These are phyloP conservation scores for Wallacemonas collosoma DNA, from an alignment of 208 protist genomes.

Conservation along the genomic window DNA sequence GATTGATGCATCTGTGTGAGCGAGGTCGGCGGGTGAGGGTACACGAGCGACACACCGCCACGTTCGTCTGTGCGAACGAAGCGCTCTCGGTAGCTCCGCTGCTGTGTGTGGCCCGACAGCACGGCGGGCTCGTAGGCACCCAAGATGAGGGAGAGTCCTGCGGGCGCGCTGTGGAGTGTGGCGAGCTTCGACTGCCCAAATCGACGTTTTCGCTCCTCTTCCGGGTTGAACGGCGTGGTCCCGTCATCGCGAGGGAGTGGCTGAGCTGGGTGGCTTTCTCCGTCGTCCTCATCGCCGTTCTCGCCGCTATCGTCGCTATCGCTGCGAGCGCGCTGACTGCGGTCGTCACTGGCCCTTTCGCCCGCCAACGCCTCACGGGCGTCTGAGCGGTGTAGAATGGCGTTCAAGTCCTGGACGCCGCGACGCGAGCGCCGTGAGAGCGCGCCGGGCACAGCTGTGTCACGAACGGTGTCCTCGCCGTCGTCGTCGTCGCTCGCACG, in stretches of 20 bases:
- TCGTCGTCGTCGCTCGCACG: neutral
- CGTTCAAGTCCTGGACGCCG: slow-evolving; percentile 13
- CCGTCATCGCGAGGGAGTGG: slow-evolving; percentile 1
- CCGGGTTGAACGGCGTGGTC: slow-evolving; percentile 11
- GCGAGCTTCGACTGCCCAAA: slow-evolving; percentile 11
- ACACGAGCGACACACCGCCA: slow-evolving; percentile 42
- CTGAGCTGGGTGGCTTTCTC: neutral
- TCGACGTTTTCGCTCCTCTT: neutral
- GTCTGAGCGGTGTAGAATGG: slow-evolving; percentile 14
- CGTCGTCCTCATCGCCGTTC: neutral
- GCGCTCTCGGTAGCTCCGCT: slow-evolving; percentile 21
- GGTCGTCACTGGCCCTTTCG: neutral
- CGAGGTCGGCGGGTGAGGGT: slow-evolving; percentile 34
- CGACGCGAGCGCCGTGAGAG: neutral
- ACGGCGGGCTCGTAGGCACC: slow-evolving; percentile 3
- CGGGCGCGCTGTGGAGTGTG: neutral
- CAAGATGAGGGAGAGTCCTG: neutral
- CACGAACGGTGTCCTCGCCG: neutral
- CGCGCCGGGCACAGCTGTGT: neutral
- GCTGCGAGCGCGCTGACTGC: neutral
- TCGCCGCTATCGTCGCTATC: neutral
- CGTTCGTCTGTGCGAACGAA: slow-evolving; percentile 47
- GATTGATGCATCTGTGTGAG: slow-evolving; percentile 21
- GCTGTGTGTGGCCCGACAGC: slow-evolving; percentile 1
- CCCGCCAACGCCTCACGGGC: neutral